Conservation (phyloP, 169 alveolate species). For the Perkinsus marinus region DNA sequence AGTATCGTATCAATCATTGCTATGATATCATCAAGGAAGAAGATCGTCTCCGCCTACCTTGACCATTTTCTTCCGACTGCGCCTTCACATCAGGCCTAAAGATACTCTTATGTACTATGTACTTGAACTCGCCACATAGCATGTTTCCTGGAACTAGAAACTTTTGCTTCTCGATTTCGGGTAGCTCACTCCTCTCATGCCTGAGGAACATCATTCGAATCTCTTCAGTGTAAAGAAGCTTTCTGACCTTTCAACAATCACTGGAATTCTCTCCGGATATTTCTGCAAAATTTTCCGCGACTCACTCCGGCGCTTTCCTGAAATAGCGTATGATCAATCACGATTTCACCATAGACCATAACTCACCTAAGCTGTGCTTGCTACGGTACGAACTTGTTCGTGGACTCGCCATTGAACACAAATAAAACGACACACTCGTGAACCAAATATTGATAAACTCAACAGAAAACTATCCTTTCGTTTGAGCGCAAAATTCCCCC, state of each 20-base stretch:
- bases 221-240: no score
- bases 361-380: not conserved
- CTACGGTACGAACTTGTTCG: not conserved
- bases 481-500: not conserved
- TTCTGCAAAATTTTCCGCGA: conserved; percentile 55
- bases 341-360: not conserved
- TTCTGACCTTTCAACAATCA: conserved; percentile 56
- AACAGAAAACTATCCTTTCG: not conserved
- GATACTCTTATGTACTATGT: conserved; percentile 63
- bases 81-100: conserved; percentile 24
- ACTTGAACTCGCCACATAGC: conserved; percentile 70
- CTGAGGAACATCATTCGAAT: no score
- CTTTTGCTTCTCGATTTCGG: conserved; percentile 31
- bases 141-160: conserved; percentile 64
- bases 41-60: not conserved
- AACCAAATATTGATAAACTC: not conserved
- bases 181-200: conserved; percentile 9
- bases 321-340: not conserved
- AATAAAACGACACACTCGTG: no score
- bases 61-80: not conserved
- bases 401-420: not conserved
- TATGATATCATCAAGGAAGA: no score
- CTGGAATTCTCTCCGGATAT: conserved; percentile 74
- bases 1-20: no score
- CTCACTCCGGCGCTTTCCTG: conserved; percentile 25